Conservation (phyloP, 495 filamentous ascomycete species). For the Lophiostoma macrostomum region DNA sequence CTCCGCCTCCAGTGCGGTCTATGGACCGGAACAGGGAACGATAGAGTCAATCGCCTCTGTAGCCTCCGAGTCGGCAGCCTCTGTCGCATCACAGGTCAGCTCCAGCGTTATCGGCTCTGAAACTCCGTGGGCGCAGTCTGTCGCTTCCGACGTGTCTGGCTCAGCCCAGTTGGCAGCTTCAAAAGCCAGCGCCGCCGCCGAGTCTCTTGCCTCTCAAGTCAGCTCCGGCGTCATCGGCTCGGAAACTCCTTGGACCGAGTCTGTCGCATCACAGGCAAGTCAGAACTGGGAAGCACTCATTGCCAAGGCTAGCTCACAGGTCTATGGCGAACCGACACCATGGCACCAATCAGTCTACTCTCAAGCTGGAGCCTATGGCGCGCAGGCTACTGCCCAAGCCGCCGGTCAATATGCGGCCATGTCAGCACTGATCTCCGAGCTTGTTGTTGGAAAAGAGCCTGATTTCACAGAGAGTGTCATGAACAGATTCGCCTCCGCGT, state of each 20-base stretch:
- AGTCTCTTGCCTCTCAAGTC: conserved; percentile 41
- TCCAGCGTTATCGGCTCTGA: conserved; percentile 45
- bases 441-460: conserved; percentile 74
- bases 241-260: conserved; percentile 47
- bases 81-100: conserved; percentile 34
- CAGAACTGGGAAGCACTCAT: conserved; percentile 67
- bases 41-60: conserved; percentile 45
- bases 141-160: conserved; percentile 11
- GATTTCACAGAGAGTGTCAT: conserved; percentile 79
- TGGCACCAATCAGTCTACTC: conserved; percentile 52
- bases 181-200: conserved; percentile 14
- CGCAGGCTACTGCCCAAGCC: conserved; percentile 52
- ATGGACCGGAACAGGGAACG: conserved; percentile 45
- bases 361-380: conserved; percentile 41
- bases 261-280: conserved; percentile 51
- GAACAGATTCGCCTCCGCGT: conserved; percentile 63
- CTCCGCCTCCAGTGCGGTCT: conserved; percentile 59
- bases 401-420: conserved; percentile 65
- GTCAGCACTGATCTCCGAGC: conserved; percentile 68
- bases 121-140: conserved; percentile 44
- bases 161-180: conserved; percentile 17
- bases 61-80: conserved; percentile 36
- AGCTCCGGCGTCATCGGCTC: conserved; percentile 45
- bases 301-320: conserved; percentile 62
- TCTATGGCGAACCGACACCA: conserved; percentile 72